A percentile compares a stretch with the other conserved stretches of the same genome.
Evolutionary conservation across 768 basidiomycete genomes (phyloP).

Genomic region (Pleurotus cornucopiae): DNA sequence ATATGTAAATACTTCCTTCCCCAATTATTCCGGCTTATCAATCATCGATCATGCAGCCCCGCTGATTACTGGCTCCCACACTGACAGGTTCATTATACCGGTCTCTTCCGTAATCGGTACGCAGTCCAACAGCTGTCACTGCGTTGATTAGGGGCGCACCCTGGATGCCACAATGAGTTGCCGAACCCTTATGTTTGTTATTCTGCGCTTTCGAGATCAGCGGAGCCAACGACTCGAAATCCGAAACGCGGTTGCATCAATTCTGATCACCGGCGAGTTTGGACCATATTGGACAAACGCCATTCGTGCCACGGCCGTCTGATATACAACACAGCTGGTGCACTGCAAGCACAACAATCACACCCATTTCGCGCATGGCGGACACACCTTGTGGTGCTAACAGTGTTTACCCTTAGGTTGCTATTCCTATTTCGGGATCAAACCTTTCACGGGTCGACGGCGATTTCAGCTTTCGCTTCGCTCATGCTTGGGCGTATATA

Average conservation of each 20-base stretch:
- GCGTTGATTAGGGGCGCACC: background rate
- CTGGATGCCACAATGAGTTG: background rate
- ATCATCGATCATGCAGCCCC: background rate
- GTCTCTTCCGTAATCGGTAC: background rate
- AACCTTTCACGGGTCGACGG: conserved; percentile 8
- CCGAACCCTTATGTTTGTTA: background rate
- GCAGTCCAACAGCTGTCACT: background rate
- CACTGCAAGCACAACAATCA: too few relatives aligned
- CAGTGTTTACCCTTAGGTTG: background rate
- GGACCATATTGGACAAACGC: background rate
- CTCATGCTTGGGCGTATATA: too few relatives aligned
- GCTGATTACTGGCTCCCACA: background rate
- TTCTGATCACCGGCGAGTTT: background rate
- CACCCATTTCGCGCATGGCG: background rate
- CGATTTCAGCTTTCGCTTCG: background rate
- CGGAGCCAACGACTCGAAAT: background rate
- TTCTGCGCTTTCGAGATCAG: background rate
- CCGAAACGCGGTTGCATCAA: background rate
- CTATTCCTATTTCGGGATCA: background rate
- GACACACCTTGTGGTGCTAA: background rate
- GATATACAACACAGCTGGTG: too few relatives aligned
- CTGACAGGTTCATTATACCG: background rate
- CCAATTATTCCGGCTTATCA: conserved; percentile 5
- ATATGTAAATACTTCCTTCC: background rate
- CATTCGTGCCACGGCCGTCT: too few relatives aligned